Base-by-base conservation (phyloP, 2,329 filamentous ascomycete species). In the Hortaea werneckii region DNA sequence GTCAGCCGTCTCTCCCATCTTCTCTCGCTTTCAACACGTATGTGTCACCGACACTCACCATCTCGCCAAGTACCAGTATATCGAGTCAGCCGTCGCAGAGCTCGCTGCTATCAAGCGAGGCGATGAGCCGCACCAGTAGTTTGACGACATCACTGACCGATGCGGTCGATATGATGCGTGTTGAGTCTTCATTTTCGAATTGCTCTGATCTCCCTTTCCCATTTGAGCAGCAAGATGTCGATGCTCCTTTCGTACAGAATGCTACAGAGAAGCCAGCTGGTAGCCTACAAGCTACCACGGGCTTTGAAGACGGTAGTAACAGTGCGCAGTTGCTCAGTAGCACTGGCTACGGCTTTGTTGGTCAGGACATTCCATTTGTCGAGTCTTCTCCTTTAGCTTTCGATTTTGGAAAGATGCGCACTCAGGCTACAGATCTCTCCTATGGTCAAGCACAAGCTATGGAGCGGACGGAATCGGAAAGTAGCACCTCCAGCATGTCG, bases 111-210 rank as follows among this genome's bases (percentile, higher is more conserved):
- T 54, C 47, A 29, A 54, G 57, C 47, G 57, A 58, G 47, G 53
- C 48, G n/a, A 60, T 73, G 69, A 72, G 69, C 56, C 66, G 71
- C 55, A 62, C 70, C 51, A 62, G 61, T 57, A 73, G 71, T 58
- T 59, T 63, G 49, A 55, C 52, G 54, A 66, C 65, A 55, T 65
- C 47, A 28, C 29, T 70, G 55, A 59, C 61, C 57, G 64, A 65
- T 57, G 58, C 61, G 41, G 55, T 69, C 53, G 63, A 64, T 50
- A 70, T 71, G 68, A 58, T 69, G 59, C 66, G 66, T 42, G 58
- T 69, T 57, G 59, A 65, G 50, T 72, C 70, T 57, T 60, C 63
- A 55, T 58, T 63, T 55, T 61, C 59, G 29, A 48, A 48, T 51
- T 45, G 46, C 32, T 52, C 57, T 9, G 43, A 41, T 41, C 43